Evolutionary conservation across 2,329 filamentous ascomycete species (phyloP).

Genomic region (Claviceps digitariae): DNA sequence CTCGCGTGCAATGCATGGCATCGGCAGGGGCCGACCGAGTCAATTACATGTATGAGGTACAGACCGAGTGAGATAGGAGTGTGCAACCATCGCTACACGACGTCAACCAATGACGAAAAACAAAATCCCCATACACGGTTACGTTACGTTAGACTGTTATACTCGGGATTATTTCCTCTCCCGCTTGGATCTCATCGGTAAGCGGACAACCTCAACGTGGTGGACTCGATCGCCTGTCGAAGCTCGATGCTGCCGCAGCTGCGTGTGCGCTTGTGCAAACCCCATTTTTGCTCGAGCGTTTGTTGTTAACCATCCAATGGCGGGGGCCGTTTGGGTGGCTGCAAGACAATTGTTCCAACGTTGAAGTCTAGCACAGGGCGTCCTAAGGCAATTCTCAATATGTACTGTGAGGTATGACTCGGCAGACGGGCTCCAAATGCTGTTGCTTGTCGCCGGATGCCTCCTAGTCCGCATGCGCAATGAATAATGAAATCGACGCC

Average conservation of each 20-base stretch:
- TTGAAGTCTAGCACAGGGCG: background rate
- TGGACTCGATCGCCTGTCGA: conserved; percentile 1
- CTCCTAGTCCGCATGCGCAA: background rate
- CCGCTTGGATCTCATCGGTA: background rate
- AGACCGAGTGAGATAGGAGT: too few species aligned
- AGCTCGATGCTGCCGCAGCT: background rate
- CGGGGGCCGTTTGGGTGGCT: too few species aligned
- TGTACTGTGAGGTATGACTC: too few species aligned
- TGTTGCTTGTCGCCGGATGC: too few species aligned
- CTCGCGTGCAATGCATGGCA: background rate
- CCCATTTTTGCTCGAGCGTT: background rate
- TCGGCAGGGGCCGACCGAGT: too few species aligned
- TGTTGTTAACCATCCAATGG: background rate
- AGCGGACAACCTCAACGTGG: background rate
- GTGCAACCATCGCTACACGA: background rate
- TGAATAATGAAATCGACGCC: background rate
- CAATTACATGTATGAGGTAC: too few species aligned
- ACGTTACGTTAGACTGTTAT: too few species aligned
- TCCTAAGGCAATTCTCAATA: too few species aligned
- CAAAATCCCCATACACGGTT: too few species aligned
- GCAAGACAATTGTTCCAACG: too few species aligned
- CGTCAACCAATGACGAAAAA: background rate
- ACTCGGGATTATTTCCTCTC: background rate
- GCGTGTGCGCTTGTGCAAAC: background rate
- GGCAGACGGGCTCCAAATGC: too few species aligned